Evolutionary conservation across 164 flowering plant species (phyloP).

Genomic region (Liriodendron chinense): DNA sequence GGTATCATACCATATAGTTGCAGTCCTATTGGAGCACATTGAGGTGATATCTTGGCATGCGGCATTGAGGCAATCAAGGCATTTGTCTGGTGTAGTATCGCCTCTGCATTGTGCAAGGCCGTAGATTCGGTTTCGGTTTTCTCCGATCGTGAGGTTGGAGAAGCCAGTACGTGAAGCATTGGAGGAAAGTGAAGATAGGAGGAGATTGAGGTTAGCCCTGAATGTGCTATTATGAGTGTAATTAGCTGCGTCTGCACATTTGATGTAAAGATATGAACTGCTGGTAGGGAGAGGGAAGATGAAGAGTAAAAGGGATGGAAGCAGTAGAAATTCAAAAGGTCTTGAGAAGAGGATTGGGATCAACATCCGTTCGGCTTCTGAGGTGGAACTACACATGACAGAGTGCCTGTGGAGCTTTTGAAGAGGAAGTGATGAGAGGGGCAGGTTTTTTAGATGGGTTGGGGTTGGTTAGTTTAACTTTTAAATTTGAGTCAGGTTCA

Average conservation of each 20-base stretch:
- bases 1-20: slow-evolving; percentile 17
- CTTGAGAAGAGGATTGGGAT: too few relatives aligned
- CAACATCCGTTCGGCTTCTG: too few relatives aligned
- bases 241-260: background rate
- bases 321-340: too few relatives aligned
- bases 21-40: slow-evolving; percentile 22
- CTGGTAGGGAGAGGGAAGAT: background rate
- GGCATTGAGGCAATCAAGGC: slow-evolving; percentile 19
- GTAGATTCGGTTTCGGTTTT: background rate
- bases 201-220: slow-evolving; percentile 16
- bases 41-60: slow-evolving; percentile 4
- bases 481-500: too few relatives aligned
- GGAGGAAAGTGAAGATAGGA: slow-evolving; percentile 15
- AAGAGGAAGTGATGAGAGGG: too few relatives aligned
- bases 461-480: too few relatives aligned
- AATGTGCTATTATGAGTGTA: slow-evolving; percentile 15
- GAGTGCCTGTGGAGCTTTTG: too few relatives aligned
- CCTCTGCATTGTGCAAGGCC: slow-evolving; percentile 27
- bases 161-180: slow-evolving; percentile 14
- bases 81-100: slow-evolving; percentile 12
- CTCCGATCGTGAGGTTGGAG: slow-evolving; percentile 14
- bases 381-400: too few relatives aligned
- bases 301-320: background rate
- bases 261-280: background rate
- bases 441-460: too few relatives aligned